phyloP scores from a whole-genome alignment of 192 early-diverging fungal genomes.

The Phycomyces blakesleeanus region DNA sequence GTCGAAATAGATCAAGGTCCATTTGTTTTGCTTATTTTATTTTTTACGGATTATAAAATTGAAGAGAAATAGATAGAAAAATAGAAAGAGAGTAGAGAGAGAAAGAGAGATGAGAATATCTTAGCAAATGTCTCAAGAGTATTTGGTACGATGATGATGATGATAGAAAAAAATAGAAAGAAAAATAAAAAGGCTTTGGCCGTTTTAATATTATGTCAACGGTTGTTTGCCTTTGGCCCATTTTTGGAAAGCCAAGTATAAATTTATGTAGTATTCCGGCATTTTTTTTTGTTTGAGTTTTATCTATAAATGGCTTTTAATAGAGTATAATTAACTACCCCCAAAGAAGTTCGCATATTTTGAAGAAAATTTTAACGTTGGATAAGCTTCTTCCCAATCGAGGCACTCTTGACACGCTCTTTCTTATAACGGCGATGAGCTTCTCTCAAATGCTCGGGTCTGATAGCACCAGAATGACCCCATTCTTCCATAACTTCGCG shows the following conservation, averaged over 20 bases:
- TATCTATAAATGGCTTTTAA: neutral
- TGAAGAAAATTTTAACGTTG: constrained; percentile 9
- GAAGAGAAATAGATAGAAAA: neutral
- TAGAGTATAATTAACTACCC: too few species aligned
- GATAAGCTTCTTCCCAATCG: constrained; percentile 16
- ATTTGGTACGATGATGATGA: neutral
- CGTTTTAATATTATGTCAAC: too few species aligned
- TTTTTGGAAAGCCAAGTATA: too few species aligned
- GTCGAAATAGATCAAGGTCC: neutral
- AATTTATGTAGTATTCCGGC: neutral
- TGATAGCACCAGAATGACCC: constrained; percentile 68
- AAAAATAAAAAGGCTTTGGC: too few species aligned
- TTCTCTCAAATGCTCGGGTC: constrained; percentile 83
- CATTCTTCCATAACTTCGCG: constrained; percentile 77
- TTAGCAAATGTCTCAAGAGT: too few species aligned
- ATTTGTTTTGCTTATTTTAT: constrained; percentile 2
- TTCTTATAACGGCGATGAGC: constrained; percentile 75
- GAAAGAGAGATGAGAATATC: too few species aligned
- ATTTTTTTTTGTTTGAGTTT: neutral
- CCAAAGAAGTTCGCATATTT: too few species aligned
- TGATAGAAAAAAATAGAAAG: too few species aligned
- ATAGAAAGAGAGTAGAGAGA: neutral
- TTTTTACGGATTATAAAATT: neutral
- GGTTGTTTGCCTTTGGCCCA: too few species aligned
- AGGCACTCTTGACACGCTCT: constrained; percentile 26